Conservation (phyloP, 2,329 filamentous ascomycete species). For the Drechslerella stenobrocha region DNA sequence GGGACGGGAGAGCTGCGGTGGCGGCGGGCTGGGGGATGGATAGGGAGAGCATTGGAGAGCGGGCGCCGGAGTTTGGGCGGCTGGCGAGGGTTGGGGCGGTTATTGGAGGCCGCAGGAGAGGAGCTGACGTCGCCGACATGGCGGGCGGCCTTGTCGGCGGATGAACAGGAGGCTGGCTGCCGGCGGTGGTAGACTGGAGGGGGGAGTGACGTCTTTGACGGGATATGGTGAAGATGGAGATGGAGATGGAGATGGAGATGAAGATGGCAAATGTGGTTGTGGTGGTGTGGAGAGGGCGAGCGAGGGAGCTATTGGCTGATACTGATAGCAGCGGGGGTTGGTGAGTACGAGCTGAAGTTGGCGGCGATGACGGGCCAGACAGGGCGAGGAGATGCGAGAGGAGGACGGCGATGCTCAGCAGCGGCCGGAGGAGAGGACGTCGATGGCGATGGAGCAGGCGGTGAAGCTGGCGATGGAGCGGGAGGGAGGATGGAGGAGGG, state of each 20-base stretch:
- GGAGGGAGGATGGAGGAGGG: too few species aligned
- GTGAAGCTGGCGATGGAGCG: neutral
- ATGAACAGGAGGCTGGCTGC: conserved; percentile 17
- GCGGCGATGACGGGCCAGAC: too few species aligned
- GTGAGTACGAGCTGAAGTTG: neutral
- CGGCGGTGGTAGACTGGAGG: conserved; percentile 25
- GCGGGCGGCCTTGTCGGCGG: conserved; percentile 38
- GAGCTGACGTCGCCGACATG: conserved; percentile 48
- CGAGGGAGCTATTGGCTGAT: too few species aligned
- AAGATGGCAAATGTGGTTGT: conserved; percentile 2
- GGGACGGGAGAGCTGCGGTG: conserved; percentile 29
- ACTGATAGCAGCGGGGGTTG: conserved; percentile 14
- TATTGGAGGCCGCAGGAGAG: conserved; percentile 41
- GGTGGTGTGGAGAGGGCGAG: conserved; percentile 6
- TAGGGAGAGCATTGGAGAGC: conserved; percentile 50
- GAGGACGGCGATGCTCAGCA: too few species aligned
- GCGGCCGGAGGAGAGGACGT: neutral
- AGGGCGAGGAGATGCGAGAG: too few species aligned
- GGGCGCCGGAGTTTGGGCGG: conserved; percentile 42
- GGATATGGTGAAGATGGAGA: neutral
- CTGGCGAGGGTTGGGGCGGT: conserved; percentile 41
- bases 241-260: conserved; percentile 3
- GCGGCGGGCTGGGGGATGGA: conserved; percentile 49
- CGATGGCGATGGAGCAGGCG: neutral
- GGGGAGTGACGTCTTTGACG: too few species aligned